These are phyloP conservation scores for Rhodotorula sp. DNA, from an alignment of 1,284 basidiomycete genomes.

Conservation along the genomic window DNA sequence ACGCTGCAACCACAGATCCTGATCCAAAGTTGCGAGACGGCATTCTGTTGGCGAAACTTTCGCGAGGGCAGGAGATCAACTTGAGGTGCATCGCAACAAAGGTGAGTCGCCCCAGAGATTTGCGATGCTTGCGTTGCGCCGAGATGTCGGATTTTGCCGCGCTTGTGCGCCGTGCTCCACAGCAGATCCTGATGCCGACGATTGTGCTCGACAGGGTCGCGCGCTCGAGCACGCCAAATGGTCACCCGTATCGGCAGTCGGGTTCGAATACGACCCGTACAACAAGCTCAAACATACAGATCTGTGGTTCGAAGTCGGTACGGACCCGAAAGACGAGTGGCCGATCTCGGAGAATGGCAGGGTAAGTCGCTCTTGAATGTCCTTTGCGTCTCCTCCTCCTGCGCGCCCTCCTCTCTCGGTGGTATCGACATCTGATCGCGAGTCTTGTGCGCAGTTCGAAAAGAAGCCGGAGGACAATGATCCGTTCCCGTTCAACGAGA, in stretches of 20 bases:
- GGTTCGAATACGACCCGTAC: slow-evolving; percentile 97
- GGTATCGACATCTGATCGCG: slow-evolving; percentile 61
- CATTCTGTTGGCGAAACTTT: slow-evolving; percentile 85
- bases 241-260: slow-evolving; percentile 92
- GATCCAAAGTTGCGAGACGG: slow-evolving; percentile 42
- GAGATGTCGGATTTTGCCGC: no score
- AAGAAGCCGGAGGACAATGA: slow-evolving; percentile 71
- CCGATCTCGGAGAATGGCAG: slow-evolving; percentile 35
- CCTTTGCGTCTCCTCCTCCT: not conserved
- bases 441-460: slow-evolving; percentile 55
- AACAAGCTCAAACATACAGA: slow-evolving; percentile 95
- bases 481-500: slow-evolving; percentile 79
- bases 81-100: slow-evolving; percentile 89
- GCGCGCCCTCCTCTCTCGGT: slow-evolving; percentile 42
- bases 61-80: slow-evolving; percentile 88
- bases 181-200: no score
- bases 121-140: no score
- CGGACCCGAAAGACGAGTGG: slow-evolving; percentile 45
- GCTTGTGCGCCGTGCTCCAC: no score
- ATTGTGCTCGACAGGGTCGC: slow-evolving; percentile 64
- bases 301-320: slow-evolving; percentile 83
- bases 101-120: no score
- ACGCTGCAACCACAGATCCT: not conserved
- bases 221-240: slow-evolving; percentile 99
- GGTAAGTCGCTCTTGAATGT: slow-evolving; percentile 40